Conservation (phyloP, 805 yeast species). For the Ogataea paraovalis region DNA sequence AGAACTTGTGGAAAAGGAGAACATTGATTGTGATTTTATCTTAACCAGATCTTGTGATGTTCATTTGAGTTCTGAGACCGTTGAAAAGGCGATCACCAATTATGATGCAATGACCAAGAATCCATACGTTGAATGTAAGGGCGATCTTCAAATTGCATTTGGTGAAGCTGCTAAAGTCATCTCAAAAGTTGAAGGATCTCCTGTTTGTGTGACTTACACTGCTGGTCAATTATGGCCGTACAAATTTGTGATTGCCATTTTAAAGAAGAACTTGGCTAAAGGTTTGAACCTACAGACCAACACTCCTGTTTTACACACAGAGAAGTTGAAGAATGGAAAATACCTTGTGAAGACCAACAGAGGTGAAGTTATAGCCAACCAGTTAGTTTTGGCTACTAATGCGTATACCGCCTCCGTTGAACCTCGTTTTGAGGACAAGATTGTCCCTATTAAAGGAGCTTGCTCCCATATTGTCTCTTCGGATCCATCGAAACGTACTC, state of each 20-base stretch:
- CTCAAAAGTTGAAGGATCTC: conserved; percentile 28
- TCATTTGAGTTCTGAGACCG: neutral
- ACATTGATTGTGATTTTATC: conserved; percentile 31
- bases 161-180: conserved; percentile 31
- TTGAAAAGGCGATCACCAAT: neutral
- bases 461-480: neutral
- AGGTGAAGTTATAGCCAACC: neutral
- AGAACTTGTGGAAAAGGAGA: conserved; percentile 28
- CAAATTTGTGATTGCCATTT: conserved; percentile 30
- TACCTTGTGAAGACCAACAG: neutral
- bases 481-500: conserved; percentile 11
- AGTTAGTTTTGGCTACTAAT: neutral
- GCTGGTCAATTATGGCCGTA: conserved; percentile 46
- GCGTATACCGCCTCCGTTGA: neutral
- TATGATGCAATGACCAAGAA: conserved; percentile 14
- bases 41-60: conserved; percentile 25
- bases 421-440: conserved; percentile 1
- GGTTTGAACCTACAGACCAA: neutral
- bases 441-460: neutral
- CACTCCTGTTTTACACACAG: neutral
- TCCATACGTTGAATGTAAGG: conserved; percentile 28
- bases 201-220: conserved; percentile 34
- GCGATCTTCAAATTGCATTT: conserved; percentile 29
- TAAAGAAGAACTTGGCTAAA: neutral
- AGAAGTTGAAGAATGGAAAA: neutral